Evolutionary conservation across 441 rosid species (phyloP).

Genomic region (Euphorbia celastroides): DNA sequence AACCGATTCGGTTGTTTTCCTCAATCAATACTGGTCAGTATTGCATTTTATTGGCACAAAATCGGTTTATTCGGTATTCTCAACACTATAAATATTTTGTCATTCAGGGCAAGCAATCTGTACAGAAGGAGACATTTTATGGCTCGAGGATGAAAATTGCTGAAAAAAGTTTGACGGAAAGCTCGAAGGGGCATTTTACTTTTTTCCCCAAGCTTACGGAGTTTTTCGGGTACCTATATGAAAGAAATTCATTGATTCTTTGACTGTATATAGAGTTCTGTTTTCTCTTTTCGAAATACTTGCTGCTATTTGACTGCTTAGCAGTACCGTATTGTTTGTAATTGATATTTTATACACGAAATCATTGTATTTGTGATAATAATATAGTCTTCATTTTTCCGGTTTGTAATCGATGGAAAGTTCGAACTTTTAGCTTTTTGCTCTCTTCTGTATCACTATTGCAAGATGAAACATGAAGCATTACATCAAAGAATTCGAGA

Average conservation of each 20-base stretch:
- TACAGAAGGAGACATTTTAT: slow-evolving; percentile 34
- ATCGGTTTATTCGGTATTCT: not conserved
- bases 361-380: not conserved
- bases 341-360: not conserved
- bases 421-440: not conserved
- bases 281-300: not conserved
- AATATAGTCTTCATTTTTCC: not conserved
- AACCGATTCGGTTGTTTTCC: slow-evolving; percentile 41
- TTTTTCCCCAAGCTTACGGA: not conserved
- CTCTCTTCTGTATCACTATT: not conserved
- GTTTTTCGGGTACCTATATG: not conserved
- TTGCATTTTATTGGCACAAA: not conserved
- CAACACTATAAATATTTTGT: slow-evolving; percentile 5
- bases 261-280: not conserved
- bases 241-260: not conserved
- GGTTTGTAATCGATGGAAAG: not conserved
- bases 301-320: not conserved
- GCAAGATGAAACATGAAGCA: not conserved
- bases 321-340: not conserved
- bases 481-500: not conserved
- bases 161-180: not conserved
- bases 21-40: slow-evolving; percentile 40
- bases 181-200: not conserved
- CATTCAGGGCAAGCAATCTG: slow-evolving; percentile 41
- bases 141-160: slow-evolving; percentile 1